Base-by-base conservation (phyloP, 1,284 basidiomycete genomes). In the Stereum hirsutum region DNA sequence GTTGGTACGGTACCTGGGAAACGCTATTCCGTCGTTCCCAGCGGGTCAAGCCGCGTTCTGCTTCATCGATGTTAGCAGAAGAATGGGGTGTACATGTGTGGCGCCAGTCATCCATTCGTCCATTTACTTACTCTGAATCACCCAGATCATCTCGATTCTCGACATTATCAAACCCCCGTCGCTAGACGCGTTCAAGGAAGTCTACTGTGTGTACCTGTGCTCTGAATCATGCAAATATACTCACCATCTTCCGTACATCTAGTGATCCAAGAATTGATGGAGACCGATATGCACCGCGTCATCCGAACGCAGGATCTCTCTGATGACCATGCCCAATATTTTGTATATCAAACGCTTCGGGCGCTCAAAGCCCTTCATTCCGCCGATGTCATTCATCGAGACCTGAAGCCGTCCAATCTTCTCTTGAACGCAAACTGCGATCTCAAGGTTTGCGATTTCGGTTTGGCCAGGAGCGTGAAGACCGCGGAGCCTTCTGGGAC, bases 401-500 rank as follows among this genome's bases (percentile, higher is more conserved):
- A 97, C 63, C 78, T 97, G 52, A 97, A 97, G 64, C 93, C 93
- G 0, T 93, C 91, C 26, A 97, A 97, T 56, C 72, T 96, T 6
- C 77, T 96, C n/a, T 72, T 97, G 43, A 96, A 96, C 56, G 90
- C 91, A 49, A 95, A 97, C 61, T 97, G 94, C 57, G 94, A 97
- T 59, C 78, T 97, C 51, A 96, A 96, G 60, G 89, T 93, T 42
- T 90, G 87, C 60, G 92, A 95, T 59, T 95, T 95, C 61, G 93
- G 93, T 26, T 73, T 96, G 21, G 93, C 93, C 2, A 75, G 91
- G 26, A 87, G 83, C 17, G 87, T 90, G 24, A 86, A 83, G 64
- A 91, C 89, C 7, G 86, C 87, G 7, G 79, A 89, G 55, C 87
- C 89, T 0, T 84, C 81, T 21, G 85, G 87, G 26, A 89, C 83